A percentile compares a stretch with the other conserved stretches of the same genome.
Conservation (phyloP, 495 filamentous ascomycete genomes). For the Neurospora sp. region DNA sequence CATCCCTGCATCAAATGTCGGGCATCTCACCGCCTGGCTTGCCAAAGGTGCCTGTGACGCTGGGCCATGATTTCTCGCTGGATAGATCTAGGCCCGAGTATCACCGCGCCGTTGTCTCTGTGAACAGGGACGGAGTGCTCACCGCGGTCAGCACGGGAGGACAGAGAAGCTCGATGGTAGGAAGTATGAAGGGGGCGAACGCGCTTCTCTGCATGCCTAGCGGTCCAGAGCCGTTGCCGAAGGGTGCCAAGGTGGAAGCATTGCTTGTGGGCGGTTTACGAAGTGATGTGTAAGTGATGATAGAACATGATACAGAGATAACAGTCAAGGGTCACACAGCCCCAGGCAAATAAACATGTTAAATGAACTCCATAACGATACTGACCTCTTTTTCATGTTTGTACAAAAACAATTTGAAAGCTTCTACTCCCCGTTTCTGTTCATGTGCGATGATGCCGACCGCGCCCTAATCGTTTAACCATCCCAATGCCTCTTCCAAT, state of each 20-base stretch:
- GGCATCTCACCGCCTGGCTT: constrained; percentile 55
- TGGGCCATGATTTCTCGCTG: constrained; percentile 60
- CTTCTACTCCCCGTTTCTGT: constrained; percentile 9
- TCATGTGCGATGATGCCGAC: constrained; percentile 16
- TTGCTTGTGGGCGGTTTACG: constrained; percentile 33
- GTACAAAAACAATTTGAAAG: constrained; percentile 1
- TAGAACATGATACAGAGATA: neutral
- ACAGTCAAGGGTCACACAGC: neutral
- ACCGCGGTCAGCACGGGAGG: constrained; percentile 76
- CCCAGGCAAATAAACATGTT: neutral
- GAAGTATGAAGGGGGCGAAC: constrained; percentile 82
- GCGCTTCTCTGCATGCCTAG: constrained; percentile 67
- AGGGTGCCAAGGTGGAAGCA: constrained; percentile 35
- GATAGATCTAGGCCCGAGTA: constrained; percentile 78
- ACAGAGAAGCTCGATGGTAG: constrained; percentile 81
- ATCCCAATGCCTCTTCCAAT: constrained; percentile 18
- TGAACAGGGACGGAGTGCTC: constrained; percentile 50
- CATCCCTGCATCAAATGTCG: constrained; percentile 64
- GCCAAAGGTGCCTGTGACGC: constrained; percentile 56
- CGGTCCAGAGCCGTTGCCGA: constrained; percentile 30
- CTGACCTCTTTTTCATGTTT: constrained; percentile 17
- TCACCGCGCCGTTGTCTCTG: constrained; percentile 62
- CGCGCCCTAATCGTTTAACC: constrained; percentile 15
- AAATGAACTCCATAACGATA: constrained; percentile 9
- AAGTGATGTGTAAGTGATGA: constrained; percentile 11